Base-by-base conservation (phyloP, 768 basidiomycete genomes). In the Termitomyces sp. region DNA sequence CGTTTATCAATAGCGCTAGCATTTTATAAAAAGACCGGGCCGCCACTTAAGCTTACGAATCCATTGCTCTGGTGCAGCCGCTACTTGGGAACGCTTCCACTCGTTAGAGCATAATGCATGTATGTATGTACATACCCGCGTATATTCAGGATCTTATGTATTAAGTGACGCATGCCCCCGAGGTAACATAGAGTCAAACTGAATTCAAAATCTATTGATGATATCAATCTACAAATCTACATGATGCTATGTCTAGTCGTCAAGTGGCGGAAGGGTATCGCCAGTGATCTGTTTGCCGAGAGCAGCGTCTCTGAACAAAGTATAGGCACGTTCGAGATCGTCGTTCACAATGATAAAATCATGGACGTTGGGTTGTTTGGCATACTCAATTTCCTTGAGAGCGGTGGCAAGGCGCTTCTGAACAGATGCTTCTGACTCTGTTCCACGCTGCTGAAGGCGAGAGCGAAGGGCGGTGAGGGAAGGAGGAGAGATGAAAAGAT, bases 261-360 rank as follows among this genome's bases (percentile, higher is more conserved):
- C 80, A 44, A 89, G 68, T 11, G 76, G 70, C 4, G 94, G 94
- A 47, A 96, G 71, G 35, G 57, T 58, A 70, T 95, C 92, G 13
- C 84, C 79, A 25, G 66, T 65, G 23, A 81, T 71, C 40, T 70
- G 64, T 52, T 89, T 83, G 22, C 91, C 94, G 36, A 89, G 75
- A 0, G 93, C 91, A 18, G 94, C 79, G 54, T 74, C 73, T 68
- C 83, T 86, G 66, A 98, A 85, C n/a, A 87, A 68, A 0, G 72
- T 70, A 67, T 95, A 96, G 7, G 95, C 92, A 15, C 82, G 72
- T 42, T 95, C 90, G 13, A 96, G 68, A 65, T 95, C 84, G 62
- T 94, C 94, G 70, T 98, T 98, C 56, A 98, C 84, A 56, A 98
- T 85, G 54, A 97, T 82, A 33, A 89, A 64, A 68, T 98, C 89